A percentile compares a stretch with the other conserved stretches of the same genome.
Conservation (phyloP, 768 basidiomycete species). For the Lenzites betulinus region DNA sequence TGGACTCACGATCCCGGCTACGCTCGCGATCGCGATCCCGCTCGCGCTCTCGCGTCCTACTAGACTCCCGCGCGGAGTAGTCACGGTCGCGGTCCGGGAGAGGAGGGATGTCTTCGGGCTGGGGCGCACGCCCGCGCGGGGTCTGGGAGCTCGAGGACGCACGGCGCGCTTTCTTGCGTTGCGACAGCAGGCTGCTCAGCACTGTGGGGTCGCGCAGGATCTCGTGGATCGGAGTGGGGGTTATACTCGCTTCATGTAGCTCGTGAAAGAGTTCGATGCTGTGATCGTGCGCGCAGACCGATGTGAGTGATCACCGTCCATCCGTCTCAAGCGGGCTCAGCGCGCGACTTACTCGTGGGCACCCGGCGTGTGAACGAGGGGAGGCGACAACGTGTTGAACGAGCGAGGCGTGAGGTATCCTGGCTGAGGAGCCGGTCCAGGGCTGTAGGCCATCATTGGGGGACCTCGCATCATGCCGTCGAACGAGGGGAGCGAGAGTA, state of each 20-base stretch:
- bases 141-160: conserved; percentile 39
- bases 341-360: conserved; percentile 17
- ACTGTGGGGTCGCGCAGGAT: conserved; percentile 48
- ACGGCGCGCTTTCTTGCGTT: conserved; percentile 34
- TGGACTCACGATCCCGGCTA: conserved; percentile 8
- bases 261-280: conserved; percentile 24
- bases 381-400: conserved; percentile 20
- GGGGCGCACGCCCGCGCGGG: conserved; percentile 32
- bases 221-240: conserved; percentile 46
- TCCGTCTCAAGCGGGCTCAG: not conserved
- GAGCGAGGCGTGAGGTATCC: conserved; percentile 19
- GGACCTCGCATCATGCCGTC: conserved; percentile 6
- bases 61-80: not conserved
- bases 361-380: conserved; percentile 18
- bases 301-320: not conserved
- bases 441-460: conserved; percentile 2
- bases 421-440: not conserved
- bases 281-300: conserved; percentile 1
- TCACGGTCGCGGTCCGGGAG: not conserved
- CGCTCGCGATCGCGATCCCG: conserved; percentile 14
- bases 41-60: conserved; percentile 5
- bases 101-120: conserved; percentile 14
- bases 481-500: conserved; percentile 2
- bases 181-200: conserved; percentile 38
- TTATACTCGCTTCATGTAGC: conserved; percentile 44